Conservation (phyloP, 2,329 filamentous ascomycete species). For the Botrytis tulipae region DNA sequence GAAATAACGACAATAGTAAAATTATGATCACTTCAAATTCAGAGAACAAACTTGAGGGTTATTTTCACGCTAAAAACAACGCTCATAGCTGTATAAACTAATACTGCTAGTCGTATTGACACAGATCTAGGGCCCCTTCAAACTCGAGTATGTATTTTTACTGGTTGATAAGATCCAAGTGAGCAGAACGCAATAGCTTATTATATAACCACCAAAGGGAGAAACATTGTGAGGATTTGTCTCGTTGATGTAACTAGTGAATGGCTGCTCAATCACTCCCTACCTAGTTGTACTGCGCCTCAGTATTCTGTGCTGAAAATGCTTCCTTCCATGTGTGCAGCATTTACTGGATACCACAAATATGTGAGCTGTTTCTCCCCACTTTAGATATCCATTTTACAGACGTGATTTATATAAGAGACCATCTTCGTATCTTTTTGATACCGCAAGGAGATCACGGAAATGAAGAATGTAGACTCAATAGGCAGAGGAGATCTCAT, state of each 20-base stretch:
- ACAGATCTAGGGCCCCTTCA: too few species aligned
- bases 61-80: background rate
- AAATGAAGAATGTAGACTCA: too few species aligned
- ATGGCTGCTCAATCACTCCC: background rate
- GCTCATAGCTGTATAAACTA: background rate
- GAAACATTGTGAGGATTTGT: rapidly evolving
- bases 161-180: background rate
- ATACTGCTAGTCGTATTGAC: too few species aligned
- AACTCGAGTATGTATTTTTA: too few species aligned
- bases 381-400: background rate
- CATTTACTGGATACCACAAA: background rate
- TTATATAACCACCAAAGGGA: background rate
- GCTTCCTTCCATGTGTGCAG: background rate
- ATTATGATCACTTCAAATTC: rapidly evolving
- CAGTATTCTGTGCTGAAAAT: background rate
- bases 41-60: background rate
- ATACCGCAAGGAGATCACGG: too few species aligned
- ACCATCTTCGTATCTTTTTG: too few species aligned
- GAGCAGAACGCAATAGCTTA: background rate
- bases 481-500: too few species aligned
- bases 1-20: background rate
- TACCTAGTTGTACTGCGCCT: background rate
- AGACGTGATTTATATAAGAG: background rate
- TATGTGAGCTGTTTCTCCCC: background rate
- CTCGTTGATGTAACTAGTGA: background rate